Evolutionary conservation across 768 basidiomycete species (phyloP), one percentile per base, ranked within the genome.

Genomic region (Sporobolomyces roseus): DNA sequence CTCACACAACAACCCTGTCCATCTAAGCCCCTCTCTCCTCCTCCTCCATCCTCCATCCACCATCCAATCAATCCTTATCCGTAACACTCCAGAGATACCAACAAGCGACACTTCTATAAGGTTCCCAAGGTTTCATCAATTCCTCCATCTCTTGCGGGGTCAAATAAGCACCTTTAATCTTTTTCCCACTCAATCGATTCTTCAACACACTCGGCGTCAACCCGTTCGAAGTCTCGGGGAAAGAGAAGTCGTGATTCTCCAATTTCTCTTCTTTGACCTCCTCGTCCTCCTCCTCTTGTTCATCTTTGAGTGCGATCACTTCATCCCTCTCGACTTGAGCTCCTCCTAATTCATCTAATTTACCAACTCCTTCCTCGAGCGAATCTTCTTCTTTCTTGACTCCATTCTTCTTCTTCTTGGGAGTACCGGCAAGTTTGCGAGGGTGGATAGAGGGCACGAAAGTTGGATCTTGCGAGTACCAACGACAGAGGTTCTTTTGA

Each of bases 151-250:
- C 75, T 1, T 13, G 16, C 27, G 75, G 70, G 6, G 70, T 52
- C 3, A 76, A 54, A 53, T 76, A 76, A 16, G 69, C 70, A 9
- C 75, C 75, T 48, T 76, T 76, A 46, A 75, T 55, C 61, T 76
- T 76, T 49, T 76, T 76, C 25, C 67, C 71, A 33, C 32, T 46
- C 53, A 76, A 36, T 12, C 75, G 56, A 27, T 60, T 35, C 63
- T 51, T 41, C 29, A 74, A 49, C 4, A 55, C 41, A 9, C 48
- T 49, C 3, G 63, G 64, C 3, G 72, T 75, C 14, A 76, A 50
- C 9, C 45, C 32, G 46, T 72, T 66, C 49, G 55, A 51, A 41
- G 70, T 65, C 38, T 66, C 50, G 35, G 74, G 68, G 58, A 76
- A 65, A 33, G 52, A 35, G 46, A 73, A 61, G 23, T 33, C 50